Evolutionary conservation across 2,329 filamentous ascomycete species (phyloP).

Genomic region (Fusarium sp.): DNA sequence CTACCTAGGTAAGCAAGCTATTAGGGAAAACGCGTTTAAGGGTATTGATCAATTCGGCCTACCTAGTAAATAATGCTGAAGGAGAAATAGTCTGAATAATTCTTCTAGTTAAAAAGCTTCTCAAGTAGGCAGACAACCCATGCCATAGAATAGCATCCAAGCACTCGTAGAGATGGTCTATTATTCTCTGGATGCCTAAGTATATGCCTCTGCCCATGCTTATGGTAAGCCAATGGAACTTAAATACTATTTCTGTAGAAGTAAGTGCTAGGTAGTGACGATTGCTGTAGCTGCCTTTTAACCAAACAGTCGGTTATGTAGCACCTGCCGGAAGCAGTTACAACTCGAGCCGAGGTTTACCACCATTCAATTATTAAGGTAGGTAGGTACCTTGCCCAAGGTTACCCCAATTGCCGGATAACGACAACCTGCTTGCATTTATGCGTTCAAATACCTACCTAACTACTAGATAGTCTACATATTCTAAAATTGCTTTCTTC

Average conservation of each 20-base stretch:
- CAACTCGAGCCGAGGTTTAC: slow-evolving; percentile 41
- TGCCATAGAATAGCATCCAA: neutral
- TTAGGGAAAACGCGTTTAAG: neutral
- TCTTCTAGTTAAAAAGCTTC: neutral
- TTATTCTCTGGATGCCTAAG: neutral
- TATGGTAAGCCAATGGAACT: neutral
- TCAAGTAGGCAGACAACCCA: neutral
- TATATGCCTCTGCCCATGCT: neutral
- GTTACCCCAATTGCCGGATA: slow-evolving; percentile 19
- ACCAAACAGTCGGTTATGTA: neutral
- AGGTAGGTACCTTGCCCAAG: neutral
- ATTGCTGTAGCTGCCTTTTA: neutral
- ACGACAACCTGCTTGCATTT: slow-evolving; percentile 17
- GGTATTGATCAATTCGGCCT: neutral
- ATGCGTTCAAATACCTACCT: neutral
- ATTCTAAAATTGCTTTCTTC: neutral
- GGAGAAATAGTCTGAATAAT: too few species aligned
- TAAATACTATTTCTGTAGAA: neutral
- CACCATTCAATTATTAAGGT: neutral
- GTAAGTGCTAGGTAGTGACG: neutral
- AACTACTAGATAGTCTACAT: neutral
- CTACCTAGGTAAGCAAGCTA: neutral
- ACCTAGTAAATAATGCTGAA: too few species aligned
- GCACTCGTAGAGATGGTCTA: neutral
- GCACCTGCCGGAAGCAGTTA: neutral